phyloP scores from a whole-genome alignment of 768 basidiomycete genomes.

The Ramaria sp. region DNA sequence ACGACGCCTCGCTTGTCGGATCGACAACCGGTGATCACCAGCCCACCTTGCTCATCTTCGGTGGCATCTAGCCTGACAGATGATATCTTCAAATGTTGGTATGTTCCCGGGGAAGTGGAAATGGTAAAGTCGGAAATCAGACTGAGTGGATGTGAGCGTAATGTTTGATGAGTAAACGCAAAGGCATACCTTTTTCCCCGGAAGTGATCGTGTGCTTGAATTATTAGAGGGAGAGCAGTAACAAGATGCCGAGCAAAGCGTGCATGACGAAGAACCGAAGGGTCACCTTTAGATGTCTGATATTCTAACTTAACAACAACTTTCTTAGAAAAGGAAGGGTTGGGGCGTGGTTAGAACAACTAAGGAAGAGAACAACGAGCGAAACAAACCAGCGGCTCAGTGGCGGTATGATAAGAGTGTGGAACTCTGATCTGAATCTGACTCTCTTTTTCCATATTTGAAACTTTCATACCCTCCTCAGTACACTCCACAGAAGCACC shows the following conservation, averaged over 20 bases:
- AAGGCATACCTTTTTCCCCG: conserved; percentile 58
- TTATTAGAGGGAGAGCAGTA: conserved; percentile 71
- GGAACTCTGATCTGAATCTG: conserved; percentile 44
- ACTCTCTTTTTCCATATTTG: conserved; percentile 35
- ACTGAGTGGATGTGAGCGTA: conserved; percentile 27
- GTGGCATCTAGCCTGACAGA: conserved; percentile 44
- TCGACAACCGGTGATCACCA: conserved; percentile 38
- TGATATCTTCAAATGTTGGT: conserved; percentile 68
- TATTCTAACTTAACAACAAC: conserved; percentile 62
- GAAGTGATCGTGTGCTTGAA: conserved; percentile 97
- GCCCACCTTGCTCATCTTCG: conserved; percentile 30
- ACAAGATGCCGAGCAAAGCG: conserved; percentile 44
- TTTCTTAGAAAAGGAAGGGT: conserved; percentile 41
- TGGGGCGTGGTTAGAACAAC: background rate
- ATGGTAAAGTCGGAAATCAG: conserved; percentile 87
- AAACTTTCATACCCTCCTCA: conserved; percentile 7
- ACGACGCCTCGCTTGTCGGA: conserved; percentile 35
- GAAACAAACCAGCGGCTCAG: conserved; percentile 46
- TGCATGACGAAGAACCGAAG: conserved; percentile 43
- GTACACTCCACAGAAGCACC: conserved; percentile 6
- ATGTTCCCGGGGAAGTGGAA: conserved; percentile 51
- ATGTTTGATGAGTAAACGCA: background rate
- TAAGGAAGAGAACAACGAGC: conserved; percentile 15
- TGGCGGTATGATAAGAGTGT: conserved; percentile 53
- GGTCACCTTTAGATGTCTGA: conserved; percentile 34